Evolutionary conservation across 371 early-diverging fungal species (phyloP).

Genomic region (Apophysomyces ossiformis): DNA sequence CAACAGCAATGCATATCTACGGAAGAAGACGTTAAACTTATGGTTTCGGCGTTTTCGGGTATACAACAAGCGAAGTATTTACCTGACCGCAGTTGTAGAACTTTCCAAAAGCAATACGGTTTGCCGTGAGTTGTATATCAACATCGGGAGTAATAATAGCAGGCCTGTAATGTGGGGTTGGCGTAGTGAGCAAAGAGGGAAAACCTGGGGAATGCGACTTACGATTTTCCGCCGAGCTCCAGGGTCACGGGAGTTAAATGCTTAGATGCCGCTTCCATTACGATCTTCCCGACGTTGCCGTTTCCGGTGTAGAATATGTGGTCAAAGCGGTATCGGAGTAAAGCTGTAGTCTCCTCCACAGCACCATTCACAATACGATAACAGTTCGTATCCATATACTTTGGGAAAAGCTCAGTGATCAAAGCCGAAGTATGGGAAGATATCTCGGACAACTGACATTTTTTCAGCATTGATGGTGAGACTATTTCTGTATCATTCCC

Average conservation of each 20-base stretch:
- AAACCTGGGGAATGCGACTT: constrained; percentile 20
- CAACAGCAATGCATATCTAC: constrained; percentile 86
- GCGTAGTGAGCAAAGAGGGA: not conserved
- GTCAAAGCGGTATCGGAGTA: constrained; percentile 77
- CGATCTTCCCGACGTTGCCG: constrained; percentile 75
- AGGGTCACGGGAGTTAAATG: constrained; percentile 78
- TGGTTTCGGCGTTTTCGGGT: not conserved
- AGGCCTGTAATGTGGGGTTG: constrained; percentile 48
- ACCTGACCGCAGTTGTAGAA: constrained; percentile 82
- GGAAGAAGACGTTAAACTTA: not conserved
- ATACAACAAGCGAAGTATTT: constrained; percentile 3
- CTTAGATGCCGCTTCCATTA: constrained; percentile 78
- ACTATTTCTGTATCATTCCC: not conserved
- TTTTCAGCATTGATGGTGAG: not conserved
- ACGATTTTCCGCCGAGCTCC: constrained; percentile 88
- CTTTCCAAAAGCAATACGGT: constrained; percentile 84
- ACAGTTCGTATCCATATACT: constrained; percentile 74
- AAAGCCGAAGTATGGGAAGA: constrained; percentile 69
- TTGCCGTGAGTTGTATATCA: constrained; percentile 66
- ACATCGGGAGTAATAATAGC: constrained; percentile 69
- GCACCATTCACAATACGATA: constrained; percentile 82
- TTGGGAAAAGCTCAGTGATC: constrained; percentile 66
- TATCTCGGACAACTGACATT: constrained; percentile 73
- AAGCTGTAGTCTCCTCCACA: constrained; percentile 73
- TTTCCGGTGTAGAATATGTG: constrained; percentile 92